Conservation (phyloP, 371 early-diverging fungal genomes). For the Saksenaea oblongispora region DNA sequence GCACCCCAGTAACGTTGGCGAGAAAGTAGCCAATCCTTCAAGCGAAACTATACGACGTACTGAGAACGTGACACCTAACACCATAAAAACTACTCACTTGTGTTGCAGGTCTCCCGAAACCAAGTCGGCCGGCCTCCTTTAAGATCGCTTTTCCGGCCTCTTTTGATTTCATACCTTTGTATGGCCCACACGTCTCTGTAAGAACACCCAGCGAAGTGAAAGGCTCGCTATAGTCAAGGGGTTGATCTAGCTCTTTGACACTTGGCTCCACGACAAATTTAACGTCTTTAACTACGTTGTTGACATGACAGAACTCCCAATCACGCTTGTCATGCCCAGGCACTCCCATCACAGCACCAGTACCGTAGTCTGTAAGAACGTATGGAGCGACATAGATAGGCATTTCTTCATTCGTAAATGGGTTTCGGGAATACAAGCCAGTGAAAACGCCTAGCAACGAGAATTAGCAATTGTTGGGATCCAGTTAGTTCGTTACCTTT, state of each 20-base stretch:
- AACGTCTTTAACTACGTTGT: slow-evolving; percentile 39
- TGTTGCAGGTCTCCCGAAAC: slow-evolving; percentile 55
- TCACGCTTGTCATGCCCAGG: slow-evolving; percentile 85
- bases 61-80: not conserved
- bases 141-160: slow-evolving; percentile 64
- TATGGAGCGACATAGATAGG: slow-evolving; percentile 81
- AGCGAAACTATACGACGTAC: slow-evolving; percentile 55
- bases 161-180: slow-evolving; percentile 57
- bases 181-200: slow-evolving; percentile 55
- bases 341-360: slow-evolving; percentile 89
- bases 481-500: slow-evolving; percentile 23
- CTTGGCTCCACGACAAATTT: slow-evolving; percentile 54
- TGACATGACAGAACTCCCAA: slow-evolving; percentile 64
- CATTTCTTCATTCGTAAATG: slow-evolving; percentile 60
- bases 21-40: slow-evolving; percentile 98
- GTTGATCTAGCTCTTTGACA: slow-evolving; percentile 26
- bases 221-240: slow-evolving; percentile 20
- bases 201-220: slow-evolving; percentile 64
- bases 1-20: slow-evolving; percentile 99
- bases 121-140: slow-evolving; percentile 46
- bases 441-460: slow-evolving; percentile 55
- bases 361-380: slow-evolving; percentile 80
- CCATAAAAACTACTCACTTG: slow-evolving; percentile 30
- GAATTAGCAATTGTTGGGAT: not conserved
- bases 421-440: slow-evolving; percentile 70